phyloP scores from a whole-genome alignment of 2,329 filamentous ascomycete genomes.

The Colletotrichum orchidophilum region DNA sequence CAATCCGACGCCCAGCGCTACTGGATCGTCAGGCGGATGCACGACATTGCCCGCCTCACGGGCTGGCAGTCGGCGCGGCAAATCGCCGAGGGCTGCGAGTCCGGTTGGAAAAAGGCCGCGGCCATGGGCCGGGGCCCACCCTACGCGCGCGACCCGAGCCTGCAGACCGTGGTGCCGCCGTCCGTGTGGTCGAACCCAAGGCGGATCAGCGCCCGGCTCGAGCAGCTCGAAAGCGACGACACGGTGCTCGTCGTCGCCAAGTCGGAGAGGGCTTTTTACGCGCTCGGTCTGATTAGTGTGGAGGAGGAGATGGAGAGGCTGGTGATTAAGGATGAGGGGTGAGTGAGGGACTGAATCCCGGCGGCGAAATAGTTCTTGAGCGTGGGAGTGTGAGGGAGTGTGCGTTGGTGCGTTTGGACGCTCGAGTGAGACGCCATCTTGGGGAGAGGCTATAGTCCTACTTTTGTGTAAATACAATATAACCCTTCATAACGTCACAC shows the following conservation, averaged over 20 bases:
- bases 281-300: constrained; percentile 80
- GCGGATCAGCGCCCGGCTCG: constrained; percentile 61
- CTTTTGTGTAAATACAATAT: neutral
- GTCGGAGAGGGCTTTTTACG: constrained; percentile 75
- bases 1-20: constrained; percentile 75
- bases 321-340: constrained; percentile 57
- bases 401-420: neutral
- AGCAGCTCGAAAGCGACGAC: constrained; percentile 54
- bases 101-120: constrained; percentile 80
- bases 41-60: constrained; percentile 80
- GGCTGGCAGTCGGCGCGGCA: constrained; percentile 88
- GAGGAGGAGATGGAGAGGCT: constrained; percentile 77
- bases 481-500: neutral
- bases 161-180: constrained; percentile 46
- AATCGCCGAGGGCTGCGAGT: constrained; percentile 86
- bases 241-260: constrained; percentile 66
- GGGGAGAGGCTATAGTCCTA: neutral
- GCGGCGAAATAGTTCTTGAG: neutral
- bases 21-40: constrained; percentile 80
- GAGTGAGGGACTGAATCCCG: neutral
- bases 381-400: neutral
- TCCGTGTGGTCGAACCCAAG: constrained; percentile 60
- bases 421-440: neutral
- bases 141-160: constrained; percentile 64
- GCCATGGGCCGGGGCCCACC: constrained; percentile 79